Percentiles rank a stretch among this genome's conserved stretches.
Conservation (phyloP, 306 rosid species). For the Trifolium pratense region DNA sequence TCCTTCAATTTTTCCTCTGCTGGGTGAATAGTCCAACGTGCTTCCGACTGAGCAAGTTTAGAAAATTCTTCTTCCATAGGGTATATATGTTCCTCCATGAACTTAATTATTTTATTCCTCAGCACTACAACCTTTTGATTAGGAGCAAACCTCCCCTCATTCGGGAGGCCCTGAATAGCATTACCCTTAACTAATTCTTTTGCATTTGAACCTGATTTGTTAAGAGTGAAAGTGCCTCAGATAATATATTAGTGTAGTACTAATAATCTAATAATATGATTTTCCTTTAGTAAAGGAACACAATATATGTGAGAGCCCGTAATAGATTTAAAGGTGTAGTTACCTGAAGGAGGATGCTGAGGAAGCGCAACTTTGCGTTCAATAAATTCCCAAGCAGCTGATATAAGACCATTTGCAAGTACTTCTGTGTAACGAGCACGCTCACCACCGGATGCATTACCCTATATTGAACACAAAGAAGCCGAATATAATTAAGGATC, state of each 20-base stretch:
- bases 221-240: conserved; percentile 41
- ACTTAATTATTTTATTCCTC: conserved; percentile 70
- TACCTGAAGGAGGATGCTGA: conserved; percentile 80
- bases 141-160: conserved; percentile 74
- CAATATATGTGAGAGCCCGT: conserved; percentile 10
- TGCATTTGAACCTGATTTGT: conserved; percentile 47
- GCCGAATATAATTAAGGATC: conserved; percentile 6
- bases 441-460: conserved; percentile 95
- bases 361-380: conserved; percentile 74
- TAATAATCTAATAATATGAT: conserved; percentile 36
- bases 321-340: conserved; percentile 36
- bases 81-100: conserved; percentile 89
- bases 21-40: conserved; percentile 94
- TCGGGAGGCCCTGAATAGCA: conserved; percentile 47
- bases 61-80: conserved; percentile 84
- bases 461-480: conserved; percentile 61
- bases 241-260: conserved; percentile 26
- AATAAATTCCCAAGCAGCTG: conserved; percentile 71
- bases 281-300: conserved; percentile 28
- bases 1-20: conserved; percentile 90
- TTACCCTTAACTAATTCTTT: conserved; percentile 50
- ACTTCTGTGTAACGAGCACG: conserved; percentile 70
- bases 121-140: conserved; percentile 59
- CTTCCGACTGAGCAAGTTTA: conserved; percentile 76
- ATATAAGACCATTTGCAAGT: conserved; percentile 65